These are phyloP conservation scores for Hansenula lynferdii DNA, from an alignment of 1,139 yeast species.

Conservation along the genomic window DNA sequence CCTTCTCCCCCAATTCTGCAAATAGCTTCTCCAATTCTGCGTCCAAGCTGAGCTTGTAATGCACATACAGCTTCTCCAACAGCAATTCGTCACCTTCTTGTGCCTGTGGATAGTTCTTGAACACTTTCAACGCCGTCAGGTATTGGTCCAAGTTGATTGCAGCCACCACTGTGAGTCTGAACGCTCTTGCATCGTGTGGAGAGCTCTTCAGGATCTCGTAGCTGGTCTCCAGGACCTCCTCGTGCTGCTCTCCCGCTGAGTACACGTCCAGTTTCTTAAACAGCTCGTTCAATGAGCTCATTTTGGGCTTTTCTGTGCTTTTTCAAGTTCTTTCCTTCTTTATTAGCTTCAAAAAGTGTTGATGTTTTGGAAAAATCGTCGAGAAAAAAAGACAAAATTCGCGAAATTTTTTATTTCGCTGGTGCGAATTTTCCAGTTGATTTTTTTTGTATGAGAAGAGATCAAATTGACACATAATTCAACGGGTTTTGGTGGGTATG, in stretches of 20 bases:
- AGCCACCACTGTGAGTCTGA: conserved; percentile 62
- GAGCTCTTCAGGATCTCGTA: conserved; percentile 35
- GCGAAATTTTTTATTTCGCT: not conserved
- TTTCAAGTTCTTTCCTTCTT: not conserved
- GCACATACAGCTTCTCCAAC: conserved; percentile 63
- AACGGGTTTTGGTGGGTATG: not conserved
- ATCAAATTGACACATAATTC: not conserved
- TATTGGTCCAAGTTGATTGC: conserved; percentile 71
- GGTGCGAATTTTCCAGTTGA: not conserved
- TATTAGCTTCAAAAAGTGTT: not conserved
- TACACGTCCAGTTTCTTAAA: conserved; percentile 42
- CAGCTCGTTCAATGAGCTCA: conserved; percentile 32
- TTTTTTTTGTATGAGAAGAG: too few species aligned
- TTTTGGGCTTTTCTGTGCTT: not conserved
- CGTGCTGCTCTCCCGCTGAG: conserved; percentile 41
- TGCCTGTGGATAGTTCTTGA: conserved; percentile 36
- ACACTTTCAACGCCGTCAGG: conserved; percentile 45
- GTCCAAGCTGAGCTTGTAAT: conserved; percentile 57
- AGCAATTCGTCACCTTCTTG: conserved; percentile 32
- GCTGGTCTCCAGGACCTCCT: conserved; percentile 41
- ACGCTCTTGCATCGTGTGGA: conserved; percentile 45
- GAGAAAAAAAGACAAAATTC: not conserved
- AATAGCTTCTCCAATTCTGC: conserved; percentile 38
- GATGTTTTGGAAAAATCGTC: not conserved
- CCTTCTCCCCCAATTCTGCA: conserved; percentile 24